These are phyloP conservation scores for Colletotrichum nymphaeae DNA, from an alignment of 2,329 filamentous ascomycete genomes.

Conservation along the genomic window DNA sequence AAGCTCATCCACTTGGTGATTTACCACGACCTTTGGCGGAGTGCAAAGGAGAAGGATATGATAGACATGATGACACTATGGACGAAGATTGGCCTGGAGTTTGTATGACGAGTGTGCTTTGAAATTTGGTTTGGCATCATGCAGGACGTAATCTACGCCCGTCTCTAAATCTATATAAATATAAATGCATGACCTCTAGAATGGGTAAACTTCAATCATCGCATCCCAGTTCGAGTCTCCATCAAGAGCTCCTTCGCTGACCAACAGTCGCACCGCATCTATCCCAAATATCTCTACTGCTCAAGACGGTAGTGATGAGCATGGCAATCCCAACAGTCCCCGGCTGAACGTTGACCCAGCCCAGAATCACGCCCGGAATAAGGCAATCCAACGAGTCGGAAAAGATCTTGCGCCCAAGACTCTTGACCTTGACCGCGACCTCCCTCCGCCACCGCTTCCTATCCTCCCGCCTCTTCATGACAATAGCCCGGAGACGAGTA, in stretches of 20 bases:
- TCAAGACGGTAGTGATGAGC: conserved; percentile 71
- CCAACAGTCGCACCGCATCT: conserved; percentile 45
- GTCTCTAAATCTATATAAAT: not conserved
- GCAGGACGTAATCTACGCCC: not conserved
- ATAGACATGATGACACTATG: not conserved
- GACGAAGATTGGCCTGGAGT: not conserved
- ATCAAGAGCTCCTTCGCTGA: not conserved
- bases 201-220: not conserved
- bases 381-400: conserved; percentile 72
- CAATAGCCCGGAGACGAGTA: conserved; percentile 48
- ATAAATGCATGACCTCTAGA: not conserved
- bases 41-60: too few relatives aligned
- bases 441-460: conserved; percentile 45
- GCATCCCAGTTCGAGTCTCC: conserved; percentile 28
- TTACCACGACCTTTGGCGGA: not conserved
- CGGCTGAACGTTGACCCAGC: conserved; percentile 66
- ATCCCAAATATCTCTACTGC: conserved; percentile 71
- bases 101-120: not conserved
- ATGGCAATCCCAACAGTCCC: conserved; percentile 68
- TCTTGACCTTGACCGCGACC: conserved; percentile 43
- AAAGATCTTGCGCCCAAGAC: conserved; percentile 60
- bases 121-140: not conserved
- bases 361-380: conserved; percentile 69
- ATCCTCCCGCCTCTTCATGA: conserved; percentile 47
- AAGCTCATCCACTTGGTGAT: too few relatives aligned